These are phyloP conservation scores for Thuidium tamariscinum DNA, from an alignment of 225 moss, liverwort and hornwort species.

Conservation along the genomic window DNA sequence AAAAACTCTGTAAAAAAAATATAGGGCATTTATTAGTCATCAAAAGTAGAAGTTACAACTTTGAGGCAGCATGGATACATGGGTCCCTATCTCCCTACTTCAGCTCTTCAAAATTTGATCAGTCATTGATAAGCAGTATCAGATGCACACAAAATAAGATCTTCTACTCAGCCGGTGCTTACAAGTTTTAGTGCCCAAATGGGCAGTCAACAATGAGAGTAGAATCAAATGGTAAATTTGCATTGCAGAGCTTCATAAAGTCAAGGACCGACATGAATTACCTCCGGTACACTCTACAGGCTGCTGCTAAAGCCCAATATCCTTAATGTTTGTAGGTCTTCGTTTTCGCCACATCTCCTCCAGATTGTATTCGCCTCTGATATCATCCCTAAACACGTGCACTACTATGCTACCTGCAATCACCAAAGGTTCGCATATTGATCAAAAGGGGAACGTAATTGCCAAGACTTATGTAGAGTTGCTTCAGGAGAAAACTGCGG, in stretches of 20 bases:
- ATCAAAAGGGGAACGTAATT: neutral
- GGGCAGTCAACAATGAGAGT: neutral
- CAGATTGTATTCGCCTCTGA: conserved; percentile 67
- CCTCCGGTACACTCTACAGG: neutral
- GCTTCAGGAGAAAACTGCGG: neutral
- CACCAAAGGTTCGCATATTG: neutral
- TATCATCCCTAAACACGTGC: conserved; percentile 72
- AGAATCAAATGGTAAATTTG: neutral
- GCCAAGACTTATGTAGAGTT: neutral
- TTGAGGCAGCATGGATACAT: neutral
- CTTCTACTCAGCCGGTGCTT: neutral
- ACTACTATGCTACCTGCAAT: conserved; percentile 64
- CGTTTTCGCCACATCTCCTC: conserved; percentile 69
- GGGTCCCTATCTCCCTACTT: neutral
- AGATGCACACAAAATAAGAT: neutral
- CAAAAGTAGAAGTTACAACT: neutral
- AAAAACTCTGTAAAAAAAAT: neutral
- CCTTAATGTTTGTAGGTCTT: conserved; percentile 13
- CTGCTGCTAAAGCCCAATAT: conserved; percentile 25
- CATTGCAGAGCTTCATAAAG: neutral
- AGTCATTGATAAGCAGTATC: neutral
- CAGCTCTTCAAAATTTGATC: neutral
- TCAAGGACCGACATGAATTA: neutral
- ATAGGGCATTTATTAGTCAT: neutral
- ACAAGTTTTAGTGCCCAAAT: neutral